Conservation (phyloP, 768 basidiomycete species). For the Solioccasus polychromus region DNA sequence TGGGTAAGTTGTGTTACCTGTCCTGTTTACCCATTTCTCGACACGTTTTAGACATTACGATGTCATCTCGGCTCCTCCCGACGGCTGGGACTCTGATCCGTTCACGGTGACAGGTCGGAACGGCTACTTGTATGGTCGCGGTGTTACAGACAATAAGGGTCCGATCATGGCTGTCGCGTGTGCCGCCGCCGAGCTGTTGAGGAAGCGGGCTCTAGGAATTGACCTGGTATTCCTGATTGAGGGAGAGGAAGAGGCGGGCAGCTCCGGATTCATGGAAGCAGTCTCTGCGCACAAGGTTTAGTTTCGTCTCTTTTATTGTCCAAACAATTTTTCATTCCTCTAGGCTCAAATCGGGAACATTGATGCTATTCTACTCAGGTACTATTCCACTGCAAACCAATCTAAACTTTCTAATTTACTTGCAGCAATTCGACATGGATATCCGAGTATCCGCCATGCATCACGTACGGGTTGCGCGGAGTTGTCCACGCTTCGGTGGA, state of each 20-base stretch:
- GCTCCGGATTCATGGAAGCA: constrained; percentile 77
- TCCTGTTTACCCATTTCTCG: not conserved
- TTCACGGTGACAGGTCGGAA: constrained; percentile 80
- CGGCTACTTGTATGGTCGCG: constrained; percentile 87
- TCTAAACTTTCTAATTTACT: not conserved
- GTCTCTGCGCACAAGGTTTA: constrained; percentile 72
- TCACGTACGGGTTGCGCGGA: constrained; percentile 93
- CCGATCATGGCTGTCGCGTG: constrained; percentile 90
- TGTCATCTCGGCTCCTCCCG: constrained; percentile 77
- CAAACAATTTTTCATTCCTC: constrained; percentile 2
- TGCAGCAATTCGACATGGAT: constrained; percentile 97
- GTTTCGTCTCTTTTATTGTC: not conserved
- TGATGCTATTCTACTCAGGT: constrained; percentile 90
- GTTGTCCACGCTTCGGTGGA: constrained; percentile 86
- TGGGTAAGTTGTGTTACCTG: constrained; percentile 47
- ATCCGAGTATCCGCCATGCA: constrained; percentile 85
- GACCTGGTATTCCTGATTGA: constrained; percentile 92
- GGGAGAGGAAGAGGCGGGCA: constrained; percentile 97
- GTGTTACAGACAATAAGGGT: constrained; percentile 94
- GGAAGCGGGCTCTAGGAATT: constrained; percentile 68
- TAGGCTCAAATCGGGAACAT: constrained; percentile 82
- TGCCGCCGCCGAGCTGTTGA: constrained; percentile 80
- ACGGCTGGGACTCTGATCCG: constrained; percentile 82
- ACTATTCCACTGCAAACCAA: constrained; percentile 3
- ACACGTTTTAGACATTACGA: constrained; percentile 77